These are phyloP conservation scores for Emericellopsis atlantica DNA, from an alignment of 2,329 filamentous ascomycete species.

Conservation along the genomic window DNA sequence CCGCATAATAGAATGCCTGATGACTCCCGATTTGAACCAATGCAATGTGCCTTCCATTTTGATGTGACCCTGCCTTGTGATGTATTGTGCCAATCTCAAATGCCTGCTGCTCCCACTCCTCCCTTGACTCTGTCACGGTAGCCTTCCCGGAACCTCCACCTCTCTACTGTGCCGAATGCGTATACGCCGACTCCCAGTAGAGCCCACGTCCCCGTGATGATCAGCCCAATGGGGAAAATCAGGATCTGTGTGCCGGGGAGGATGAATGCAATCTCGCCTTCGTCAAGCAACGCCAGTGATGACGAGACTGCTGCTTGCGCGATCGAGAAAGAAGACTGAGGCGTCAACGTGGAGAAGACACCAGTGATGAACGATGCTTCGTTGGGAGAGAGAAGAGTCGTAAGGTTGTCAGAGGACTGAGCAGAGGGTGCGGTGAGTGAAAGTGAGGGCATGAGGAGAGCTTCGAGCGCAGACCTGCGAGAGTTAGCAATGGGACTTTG, in stretches of 20 bases:
- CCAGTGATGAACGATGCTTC: slow-evolving; percentile 61
- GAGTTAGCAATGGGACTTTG: background rate
- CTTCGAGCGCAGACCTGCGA: slow-evolving; percentile 42
- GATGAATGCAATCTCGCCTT: slow-evolving; percentile 45
- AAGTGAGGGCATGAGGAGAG: slow-evolving; percentile 54
- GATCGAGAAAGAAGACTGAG: slow-evolving; percentile 34
- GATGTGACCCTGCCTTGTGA: too few species aligned
- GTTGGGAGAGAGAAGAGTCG: slow-evolving; percentile 54
- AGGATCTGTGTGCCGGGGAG: slow-evolving; percentile 56
- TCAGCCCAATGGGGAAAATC: slow-evolving; percentile 57
- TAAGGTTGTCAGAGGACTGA: slow-evolving; percentile 34
- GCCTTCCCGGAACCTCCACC: slow-evolving; percentile 52
- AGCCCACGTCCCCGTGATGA: slow-evolving; percentile 53
- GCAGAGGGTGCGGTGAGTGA: slow-evolving; percentile 46
- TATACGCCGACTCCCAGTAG: slow-evolving; percentile 42
- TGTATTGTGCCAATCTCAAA: too few species aligned
- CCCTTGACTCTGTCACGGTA: slow-evolving; percentile 30
- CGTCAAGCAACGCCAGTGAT: slow-evolving; percentile 28
- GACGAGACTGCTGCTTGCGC: slow-evolving; percentile 38
- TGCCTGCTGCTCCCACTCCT: background rate
- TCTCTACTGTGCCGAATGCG: slow-evolving; percentile 52
- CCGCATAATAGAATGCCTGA: too few species aligned
- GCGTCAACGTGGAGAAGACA: slow-evolving; percentile 48
- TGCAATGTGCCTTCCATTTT: too few species aligned
- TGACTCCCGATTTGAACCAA: too few species aligned